Evolutionary conservation across 345 rosid species (phyloP).

Genomic region (Salix caprea): DNA sequence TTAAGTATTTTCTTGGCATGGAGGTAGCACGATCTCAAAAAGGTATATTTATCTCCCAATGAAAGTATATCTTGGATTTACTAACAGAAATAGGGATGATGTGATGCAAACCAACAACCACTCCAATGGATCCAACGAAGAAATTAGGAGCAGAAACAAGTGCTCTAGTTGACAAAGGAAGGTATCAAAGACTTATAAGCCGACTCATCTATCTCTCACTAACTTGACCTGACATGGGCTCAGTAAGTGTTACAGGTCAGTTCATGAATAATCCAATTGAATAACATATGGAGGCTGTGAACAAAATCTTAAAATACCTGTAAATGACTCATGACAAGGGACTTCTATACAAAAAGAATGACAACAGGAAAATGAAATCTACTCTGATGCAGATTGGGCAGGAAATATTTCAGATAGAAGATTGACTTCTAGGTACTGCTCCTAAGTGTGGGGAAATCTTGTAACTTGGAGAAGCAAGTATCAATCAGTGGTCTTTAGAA

Average conservation of each 20-base stretch:
- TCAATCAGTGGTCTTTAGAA: background rate
- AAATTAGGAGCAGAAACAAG: too few relatives aligned
- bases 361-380: background rate
- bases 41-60: too few relatives aligned
- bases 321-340: background rate
- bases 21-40: too few relatives aligned
- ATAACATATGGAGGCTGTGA: background rate
- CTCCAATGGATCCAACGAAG: too few relatives aligned
- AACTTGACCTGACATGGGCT: background rate
- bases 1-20: too few relatives aligned
- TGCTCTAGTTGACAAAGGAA: too few relatives aligned
- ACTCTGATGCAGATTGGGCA: background rate
- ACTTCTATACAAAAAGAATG: background rate
- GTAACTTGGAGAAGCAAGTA: background rate
- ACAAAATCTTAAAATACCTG: background rate
- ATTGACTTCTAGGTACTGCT: too few relatives aligned
- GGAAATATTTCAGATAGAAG: too few relatives aligned
- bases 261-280: background rate
- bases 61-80: too few relatives aligned
- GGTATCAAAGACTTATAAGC: background rate
- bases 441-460: background rate
- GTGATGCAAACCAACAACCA: too few relatives aligned
- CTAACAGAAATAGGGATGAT: too few relatives aligned
- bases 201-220: background rate
- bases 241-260: background rate